Conservation (phyloP, 495 filamentous ascomycete genomes). For the Penicillium antarcticum region DNA sequence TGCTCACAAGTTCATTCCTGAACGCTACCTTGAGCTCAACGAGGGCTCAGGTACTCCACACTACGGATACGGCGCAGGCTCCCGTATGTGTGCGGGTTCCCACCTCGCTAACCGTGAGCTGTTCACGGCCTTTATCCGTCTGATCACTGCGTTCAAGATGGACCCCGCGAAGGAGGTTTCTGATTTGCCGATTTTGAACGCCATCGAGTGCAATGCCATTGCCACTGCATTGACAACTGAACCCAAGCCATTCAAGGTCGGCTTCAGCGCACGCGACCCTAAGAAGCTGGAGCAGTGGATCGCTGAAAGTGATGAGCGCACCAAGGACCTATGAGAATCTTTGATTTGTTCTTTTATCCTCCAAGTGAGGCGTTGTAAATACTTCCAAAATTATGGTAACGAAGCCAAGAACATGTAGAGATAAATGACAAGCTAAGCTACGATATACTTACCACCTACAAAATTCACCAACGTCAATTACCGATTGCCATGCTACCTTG, state of each 20-base stretch:
- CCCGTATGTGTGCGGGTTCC: constrained; percentile 70
- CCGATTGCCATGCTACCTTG: too few species aligned
- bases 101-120: constrained; percentile 66
- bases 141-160: constrained; percentile 64
- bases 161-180: constrained; percentile 30
- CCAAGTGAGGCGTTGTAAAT: too few species aligned
- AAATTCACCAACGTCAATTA: too few species aligned
- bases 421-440: too few species aligned
- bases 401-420: too few species aligned
- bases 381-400: too few species aligned
- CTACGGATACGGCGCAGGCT: constrained; percentile 67
- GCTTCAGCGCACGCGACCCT: constrained; percentile 47
- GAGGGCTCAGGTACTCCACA: constrained; percentile 63
- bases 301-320: constrained; percentile 54
- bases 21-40: constrained; percentile 59
- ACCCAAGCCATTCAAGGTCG: constrained; percentile 66
- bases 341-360: neutral
- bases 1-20: constrained; percentile 55
- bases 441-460: too few species aligned
- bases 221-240: constrained; percentile 66
- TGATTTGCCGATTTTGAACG: constrained; percentile 56
- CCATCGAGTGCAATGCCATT: constrained; percentile 60
- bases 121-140: constrained; percentile 64
- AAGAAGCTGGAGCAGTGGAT: constrained; percentile 48
- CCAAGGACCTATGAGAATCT: constrained; percentile 44